Conservation (phyloP, 345 rosid species). For the Eutrema yunnanense region DNA sequence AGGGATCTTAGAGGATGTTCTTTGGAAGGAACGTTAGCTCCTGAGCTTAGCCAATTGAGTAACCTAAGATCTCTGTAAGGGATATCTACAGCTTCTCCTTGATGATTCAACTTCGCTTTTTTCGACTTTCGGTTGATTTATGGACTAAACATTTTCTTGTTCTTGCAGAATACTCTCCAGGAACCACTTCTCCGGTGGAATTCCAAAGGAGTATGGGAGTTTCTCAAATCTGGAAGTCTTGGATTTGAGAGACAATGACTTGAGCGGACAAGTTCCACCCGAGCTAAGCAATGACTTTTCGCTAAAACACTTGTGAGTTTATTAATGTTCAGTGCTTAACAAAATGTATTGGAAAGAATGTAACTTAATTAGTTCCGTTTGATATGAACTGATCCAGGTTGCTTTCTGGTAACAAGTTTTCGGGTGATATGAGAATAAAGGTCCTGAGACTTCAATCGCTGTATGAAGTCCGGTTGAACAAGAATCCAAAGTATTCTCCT, state of each 20-base stretch:
- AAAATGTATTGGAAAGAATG: slow-evolving; percentile 17
- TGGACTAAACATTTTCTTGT: slow-evolving; percentile 14
- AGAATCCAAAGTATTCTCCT: slow-evolving; percentile 29
- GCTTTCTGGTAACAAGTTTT: slow-evolving; percentile 58
- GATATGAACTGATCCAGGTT: slow-evolving; percentile 43
- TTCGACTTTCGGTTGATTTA: background rate
- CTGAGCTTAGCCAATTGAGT: slow-evolving; percentile 65
- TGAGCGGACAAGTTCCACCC: slow-evolving; percentile 58
- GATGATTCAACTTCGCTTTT: slow-evolving; percentile 36
- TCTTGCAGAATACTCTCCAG: slow-evolving; percentile 39
- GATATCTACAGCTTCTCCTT: slow-evolving; percentile 23
- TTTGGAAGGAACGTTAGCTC: slow-evolving; percentile 62
- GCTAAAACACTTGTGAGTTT: slow-evolving; percentile 66
- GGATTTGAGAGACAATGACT: slow-evolving; percentile 72
- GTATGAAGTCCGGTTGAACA: slow-evolving; percentile 48
- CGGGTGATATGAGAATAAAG: slow-evolving; percentile 39
- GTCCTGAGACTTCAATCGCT: slow-evolving; percentile 41
- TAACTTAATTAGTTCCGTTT: background rate
- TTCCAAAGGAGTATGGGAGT: slow-evolving; percentile 67
- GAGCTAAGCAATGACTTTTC: slow-evolving; percentile 42
- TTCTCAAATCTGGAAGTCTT: slow-evolving; percentile 52
- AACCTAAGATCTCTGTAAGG: slow-evolving; percentile 76
- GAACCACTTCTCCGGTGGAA: slow-evolving; percentile 58
- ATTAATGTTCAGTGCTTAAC: slow-evolving; percentile 35
- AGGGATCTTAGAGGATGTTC: slow-evolving; percentile 66